phyloP scores from a whole-genome alignment of 495 filamentous ascomycete species.

The Hyaloscypha variabilis region DNA sequence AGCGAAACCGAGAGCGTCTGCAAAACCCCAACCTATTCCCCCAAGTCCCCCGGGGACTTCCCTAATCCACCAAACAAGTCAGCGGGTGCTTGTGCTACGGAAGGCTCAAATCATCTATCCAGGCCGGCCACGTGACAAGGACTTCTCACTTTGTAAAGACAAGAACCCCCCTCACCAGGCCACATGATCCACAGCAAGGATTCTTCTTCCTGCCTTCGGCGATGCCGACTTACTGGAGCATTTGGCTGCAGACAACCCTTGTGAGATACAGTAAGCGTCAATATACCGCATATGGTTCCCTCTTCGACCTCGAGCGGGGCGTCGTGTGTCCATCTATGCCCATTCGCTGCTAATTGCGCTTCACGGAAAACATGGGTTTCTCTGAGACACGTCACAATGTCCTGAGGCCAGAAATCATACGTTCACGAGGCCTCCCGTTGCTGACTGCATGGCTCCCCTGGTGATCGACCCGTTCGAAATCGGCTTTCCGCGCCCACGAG shows the following conservation, averaged over 20 bases:
- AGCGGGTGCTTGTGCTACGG: too few relatives aligned
- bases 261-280: slow-evolving; percentile 20
- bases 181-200: too few relatives aligned
- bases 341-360: slow-evolving; percentile 3
- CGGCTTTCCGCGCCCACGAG: slow-evolving; percentile 3
- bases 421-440: slow-evolving; percentile 11
- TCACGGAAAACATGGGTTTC: neutral
- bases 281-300: neutral
- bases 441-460: slow-evolving; percentile 25
- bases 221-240: neutral
- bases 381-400: slow-evolving; percentile 17
- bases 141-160: too few relatives aligned
- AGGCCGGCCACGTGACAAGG: neutral
- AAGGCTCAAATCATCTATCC: neutral
- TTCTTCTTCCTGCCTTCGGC: slow-evolving; percentile 5
- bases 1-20: slow-evolving; percentile 79
- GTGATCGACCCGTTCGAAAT: slow-evolving; percentile 27
- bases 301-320: slow-evolving; percentile 10
- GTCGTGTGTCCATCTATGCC: neutral
- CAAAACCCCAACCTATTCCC: slow-evolving; percentile 80
- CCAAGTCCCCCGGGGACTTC: slow-evolving; percentile 66
- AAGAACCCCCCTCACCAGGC: too few relatives aligned
- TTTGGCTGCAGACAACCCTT: slow-evolving; percentile 5
- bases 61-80: slow-evolving; percentile 22
- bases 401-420: neutral